phyloP scores from a whole-genome alignment of 176 grass and related monocot genomes.

The Eleusine coracana region DNA sequence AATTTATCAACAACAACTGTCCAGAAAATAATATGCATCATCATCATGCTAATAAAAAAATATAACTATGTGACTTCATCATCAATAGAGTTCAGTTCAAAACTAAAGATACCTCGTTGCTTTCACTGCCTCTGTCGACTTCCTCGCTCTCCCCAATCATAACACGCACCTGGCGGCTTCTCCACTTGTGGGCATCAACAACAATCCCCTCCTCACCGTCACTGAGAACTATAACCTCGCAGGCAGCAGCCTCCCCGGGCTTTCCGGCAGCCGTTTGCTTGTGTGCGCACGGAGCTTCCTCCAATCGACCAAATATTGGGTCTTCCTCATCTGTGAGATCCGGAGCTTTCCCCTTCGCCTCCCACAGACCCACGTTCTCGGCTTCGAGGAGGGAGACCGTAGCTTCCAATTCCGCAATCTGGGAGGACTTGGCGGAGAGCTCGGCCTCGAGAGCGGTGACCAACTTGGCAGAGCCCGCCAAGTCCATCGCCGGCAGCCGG shows the following conservation, averaged over 20 bases:
- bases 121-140: not conserved
- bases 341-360: not conserved
- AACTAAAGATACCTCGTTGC: not conserved
- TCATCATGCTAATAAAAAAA: no score
- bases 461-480: not conserved
- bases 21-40: no score
- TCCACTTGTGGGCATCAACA: not conserved
- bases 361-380: constrained; percentile 47
- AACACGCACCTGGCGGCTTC: not conserved
- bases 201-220: constrained; percentile 28
- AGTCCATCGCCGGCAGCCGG: constrained; percentile 22
- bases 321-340: not conserved
- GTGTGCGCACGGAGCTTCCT: not conserved
- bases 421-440: constrained; percentile 24
- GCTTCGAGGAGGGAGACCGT: constrained; percentile 46
- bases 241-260: not conserved
- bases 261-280: not conserved
- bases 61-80: no score
- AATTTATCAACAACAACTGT: no score
- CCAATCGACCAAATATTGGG: constrained; percentile 1
- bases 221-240: constrained; percentile 40
- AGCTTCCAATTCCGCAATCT: constrained; percentile 49
- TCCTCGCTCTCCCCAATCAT: constrained; percentile 21
- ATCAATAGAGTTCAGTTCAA: no score
- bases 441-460: constrained; percentile 37